Conservation (phyloP, 352 stramenopile species). For the Globisporangium irregulare region DNA sequence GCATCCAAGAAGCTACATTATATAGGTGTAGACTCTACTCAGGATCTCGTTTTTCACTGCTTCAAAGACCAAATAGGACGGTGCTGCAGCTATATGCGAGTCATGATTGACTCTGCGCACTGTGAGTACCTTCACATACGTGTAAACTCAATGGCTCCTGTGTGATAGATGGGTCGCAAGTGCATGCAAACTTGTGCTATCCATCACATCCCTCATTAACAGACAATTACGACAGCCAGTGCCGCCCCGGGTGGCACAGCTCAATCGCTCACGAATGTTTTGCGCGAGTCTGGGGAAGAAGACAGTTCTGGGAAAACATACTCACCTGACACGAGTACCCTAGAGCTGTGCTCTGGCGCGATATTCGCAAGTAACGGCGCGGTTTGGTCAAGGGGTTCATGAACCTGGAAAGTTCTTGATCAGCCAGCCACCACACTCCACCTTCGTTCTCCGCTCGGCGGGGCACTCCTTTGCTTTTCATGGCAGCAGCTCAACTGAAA, state of each 20-base stretch:
- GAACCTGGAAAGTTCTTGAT: not conserved
- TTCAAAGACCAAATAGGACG: no score
- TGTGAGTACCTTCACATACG: not conserved
- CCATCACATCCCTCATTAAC: no score
- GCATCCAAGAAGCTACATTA: not conserved
- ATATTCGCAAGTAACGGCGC: not conserved
- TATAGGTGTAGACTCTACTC: not conserved
- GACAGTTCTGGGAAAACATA: not conserved
- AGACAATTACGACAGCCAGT: not conserved
- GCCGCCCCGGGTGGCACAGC: not conserved
- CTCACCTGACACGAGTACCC: not conserved
- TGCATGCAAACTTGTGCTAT: no score
- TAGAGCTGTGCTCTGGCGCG: not conserved
- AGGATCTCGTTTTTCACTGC: not conserved
- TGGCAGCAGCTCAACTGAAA: not conserved
- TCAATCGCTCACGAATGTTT: not conserved
- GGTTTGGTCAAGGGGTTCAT: not conserved
- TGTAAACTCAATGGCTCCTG: not conserved
- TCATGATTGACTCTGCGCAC: not conserved
- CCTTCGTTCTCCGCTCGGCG: not conserved
- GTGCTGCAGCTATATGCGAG: not conserved
- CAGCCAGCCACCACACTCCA: not conserved
- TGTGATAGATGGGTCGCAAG: not conserved
- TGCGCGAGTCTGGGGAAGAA: not conserved
- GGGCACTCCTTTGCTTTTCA: not conserved